Percentiles rank a stretch among this genome's conserved stretches.
phyloP scores from a whole-genome alignment of 805 yeast genomes.

The Ogataea nonfermentans region DNA sequence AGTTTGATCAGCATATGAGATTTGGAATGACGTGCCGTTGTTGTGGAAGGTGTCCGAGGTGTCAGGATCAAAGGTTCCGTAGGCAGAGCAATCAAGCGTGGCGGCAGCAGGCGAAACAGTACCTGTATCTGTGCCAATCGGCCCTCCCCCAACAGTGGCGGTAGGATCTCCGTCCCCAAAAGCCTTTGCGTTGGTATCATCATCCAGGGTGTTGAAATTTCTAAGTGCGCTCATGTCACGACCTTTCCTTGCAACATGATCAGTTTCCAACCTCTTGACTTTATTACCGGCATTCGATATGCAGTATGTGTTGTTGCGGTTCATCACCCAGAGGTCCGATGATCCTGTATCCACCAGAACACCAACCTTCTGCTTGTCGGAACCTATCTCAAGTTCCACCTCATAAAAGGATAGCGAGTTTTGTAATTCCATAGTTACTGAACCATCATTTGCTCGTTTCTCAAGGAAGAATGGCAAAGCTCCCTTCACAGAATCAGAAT shows the following conservation, averaged over 20 bases:
- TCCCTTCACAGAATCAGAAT: conserved; percentile 10
- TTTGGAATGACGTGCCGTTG: conserved; percentile 42
- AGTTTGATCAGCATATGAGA: conserved; percentile 49
- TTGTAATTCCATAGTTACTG: conserved; percentile 33
- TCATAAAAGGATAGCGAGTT: conserved; percentile 46
- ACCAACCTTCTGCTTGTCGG: conserved; percentile 52
- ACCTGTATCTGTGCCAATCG: conserved; percentile 3
- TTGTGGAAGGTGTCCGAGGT: conserved; percentile 38
- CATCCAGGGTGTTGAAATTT: conserved; percentile 5
- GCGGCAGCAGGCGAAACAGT: conserved; percentile 11
- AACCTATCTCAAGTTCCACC: conserved; percentile 50
- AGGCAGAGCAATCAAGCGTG: conserved; percentile 40
- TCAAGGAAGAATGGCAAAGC: conserved; percentile 22
- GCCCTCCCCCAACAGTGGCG: not conserved
- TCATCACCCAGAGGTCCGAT: conserved; percentile 66
- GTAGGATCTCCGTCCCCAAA: not conserved
- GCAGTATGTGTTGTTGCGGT: conserved; percentile 48
- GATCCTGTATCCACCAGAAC: conserved; percentile 77
- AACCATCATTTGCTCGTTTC: conserved; percentile 28
- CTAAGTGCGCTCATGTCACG: conserved; percentile 7
- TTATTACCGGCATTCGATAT: conserved; percentile 7
- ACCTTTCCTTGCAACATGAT: conserved; percentile 1
- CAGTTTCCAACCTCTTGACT: not conserved
- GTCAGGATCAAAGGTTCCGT: conserved; percentile 48
- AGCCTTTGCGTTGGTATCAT: conserved; percentile 1